These are phyloP conservation scores for Ramularia endophylla DNA, from an alignment of 2,329 filamentous ascomycete genomes.

Conservation along the genomic window DNA sequence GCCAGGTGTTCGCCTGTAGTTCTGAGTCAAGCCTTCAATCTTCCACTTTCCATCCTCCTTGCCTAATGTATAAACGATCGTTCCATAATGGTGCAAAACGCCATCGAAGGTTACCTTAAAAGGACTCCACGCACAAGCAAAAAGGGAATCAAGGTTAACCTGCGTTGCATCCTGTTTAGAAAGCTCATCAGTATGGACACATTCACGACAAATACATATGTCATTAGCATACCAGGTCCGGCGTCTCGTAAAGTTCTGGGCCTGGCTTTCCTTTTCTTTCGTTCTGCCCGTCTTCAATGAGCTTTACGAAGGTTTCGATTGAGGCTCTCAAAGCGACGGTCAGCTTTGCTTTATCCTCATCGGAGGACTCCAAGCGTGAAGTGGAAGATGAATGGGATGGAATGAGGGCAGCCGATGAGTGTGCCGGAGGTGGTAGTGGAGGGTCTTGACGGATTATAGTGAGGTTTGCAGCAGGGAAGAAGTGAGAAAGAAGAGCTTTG, in stretches of 20 bases:
- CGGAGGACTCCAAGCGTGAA: no score
- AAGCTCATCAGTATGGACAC: no score
- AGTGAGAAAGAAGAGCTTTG: slow-evolving; percentile 58
- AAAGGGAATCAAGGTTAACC: slow-evolving; percentile 13
- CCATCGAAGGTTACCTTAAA: slow-evolving; percentile 19
- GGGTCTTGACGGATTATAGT: slow-evolving; percentile 19
- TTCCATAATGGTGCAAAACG: slow-evolving; percentile 19
- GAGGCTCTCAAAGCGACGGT: neutral
- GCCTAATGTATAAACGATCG: slow-evolving; percentile 13
- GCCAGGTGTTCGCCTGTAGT: slow-evolving; percentile 16
- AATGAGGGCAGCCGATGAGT: neutral
- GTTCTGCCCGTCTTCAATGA: slow-evolving; percentile 14
- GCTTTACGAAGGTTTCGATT: slow-evolving; percentile 15
- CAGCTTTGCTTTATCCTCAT: no score
- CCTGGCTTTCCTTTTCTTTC: slow-evolving; percentile 8
- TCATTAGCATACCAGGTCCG: slow-evolving; percentile 9
- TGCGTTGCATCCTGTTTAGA: slow-evolving; percentile 7
- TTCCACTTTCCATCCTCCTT: slow-evolving; percentile 11
- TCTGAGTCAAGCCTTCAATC: slow-evolving; percentile 19
- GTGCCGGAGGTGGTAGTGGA: slow-evolving; percentile 3
- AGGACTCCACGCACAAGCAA: slow-evolving; percentile 16
- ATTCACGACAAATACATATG: no score
- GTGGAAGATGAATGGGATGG: slow-evolving; percentile 7
- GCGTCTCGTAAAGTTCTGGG: slow-evolving; percentile 11
- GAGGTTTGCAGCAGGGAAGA: slow-evolving; percentile 73